Percentiles rank a stretch among this genome's conserved stretches.
Conservation (phyloP, 345 rosid genomes). For the Arabidopsis thaliana region DNA sequence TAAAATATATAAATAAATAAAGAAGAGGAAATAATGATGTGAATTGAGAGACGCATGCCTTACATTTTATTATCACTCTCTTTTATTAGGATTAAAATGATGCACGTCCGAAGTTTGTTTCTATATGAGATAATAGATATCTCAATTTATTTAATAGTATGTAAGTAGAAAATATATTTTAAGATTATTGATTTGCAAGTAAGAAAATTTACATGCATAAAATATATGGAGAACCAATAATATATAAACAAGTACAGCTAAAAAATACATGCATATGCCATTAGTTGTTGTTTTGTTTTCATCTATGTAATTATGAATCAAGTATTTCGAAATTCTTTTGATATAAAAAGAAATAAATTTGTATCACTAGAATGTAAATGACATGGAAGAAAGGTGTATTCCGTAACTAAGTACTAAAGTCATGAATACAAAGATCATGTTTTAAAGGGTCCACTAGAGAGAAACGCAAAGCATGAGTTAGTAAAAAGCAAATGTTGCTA, state of each 20-base stretch:
- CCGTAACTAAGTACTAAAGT: slow-evolving; percentile 15
- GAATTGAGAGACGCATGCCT: slow-evolving; percentile 40
- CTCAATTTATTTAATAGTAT: too few species aligned
- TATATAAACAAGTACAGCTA: background rate
- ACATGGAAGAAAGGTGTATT: slow-evolving; percentile 25
- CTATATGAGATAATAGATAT: too few species aligned
- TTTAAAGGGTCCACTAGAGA: slow-evolving; percentile 10
- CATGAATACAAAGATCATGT: slow-evolving; percentile 17
- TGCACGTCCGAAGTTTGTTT: slow-evolving; percentile 8
- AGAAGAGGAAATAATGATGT: slow-evolving; percentile 32
- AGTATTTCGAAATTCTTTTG: background rate
- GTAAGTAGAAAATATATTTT: too few species aligned
- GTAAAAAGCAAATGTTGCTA: slow-evolving; percentile 23
- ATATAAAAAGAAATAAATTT: background rate
- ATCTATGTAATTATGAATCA: background rate
- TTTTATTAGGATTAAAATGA: background rate
- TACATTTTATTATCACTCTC: slow-evolving; percentile 32
- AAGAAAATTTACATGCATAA: too few species aligned
- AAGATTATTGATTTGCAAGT: too few species aligned
- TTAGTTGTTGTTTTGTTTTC: background rate
- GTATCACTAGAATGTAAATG: slow-evolving; percentile 24
- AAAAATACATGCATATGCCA: background rate
- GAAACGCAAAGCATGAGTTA: slow-evolving; percentile 36
- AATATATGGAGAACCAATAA: too few species aligned
- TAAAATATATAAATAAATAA: background rate